These are phyloP conservation scores for Rhodotorula toruloides DNA, from an alignment of 768 basidiomycete genomes.

Conservation along the genomic window DNA sequence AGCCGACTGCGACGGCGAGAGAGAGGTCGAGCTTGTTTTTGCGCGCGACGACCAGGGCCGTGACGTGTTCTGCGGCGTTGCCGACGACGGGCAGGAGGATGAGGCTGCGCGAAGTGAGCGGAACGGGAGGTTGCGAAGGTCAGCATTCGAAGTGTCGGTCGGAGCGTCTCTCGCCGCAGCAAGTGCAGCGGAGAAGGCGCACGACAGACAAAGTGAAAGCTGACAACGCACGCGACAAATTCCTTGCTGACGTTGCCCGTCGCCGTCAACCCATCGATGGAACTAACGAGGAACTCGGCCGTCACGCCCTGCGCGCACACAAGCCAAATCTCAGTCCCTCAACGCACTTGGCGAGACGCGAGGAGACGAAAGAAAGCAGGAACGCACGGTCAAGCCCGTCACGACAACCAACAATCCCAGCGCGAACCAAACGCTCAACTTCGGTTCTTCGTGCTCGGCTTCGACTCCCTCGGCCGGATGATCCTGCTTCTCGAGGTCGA, in stretches of 20 bases:
- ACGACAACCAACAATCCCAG: conserved; percentile 57
- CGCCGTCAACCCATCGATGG: conserved; percentile 63
- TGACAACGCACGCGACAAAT: conserved; percentile 60
- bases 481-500: conserved; percentile 5
- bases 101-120: conserved; percentile 44
- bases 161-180: too few species aligned
- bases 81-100: conserved; percentile 90
- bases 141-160: too few species aligned
- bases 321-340: conserved; percentile 41
- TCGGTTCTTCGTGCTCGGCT: conserved; percentile 53
- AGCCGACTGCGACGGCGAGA: conserved; percentile 79
- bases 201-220: not conserved
- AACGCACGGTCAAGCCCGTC: conserved; percentile 50
- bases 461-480: not conserved
- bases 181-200: too few species aligned
- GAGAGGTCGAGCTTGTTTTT: conserved; percentile 80
- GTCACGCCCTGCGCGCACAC: conserved; percentile 50
- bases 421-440: conserved; percentile 59
- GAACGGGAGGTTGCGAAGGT: not conserved
- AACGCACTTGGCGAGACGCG: conserved; percentile 8
- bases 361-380: not conserved
- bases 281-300: conserved; percentile 68
- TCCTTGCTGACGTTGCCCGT: conserved; percentile 61
- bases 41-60: conserved; percentile 58
- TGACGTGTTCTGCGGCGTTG: conserved; percentile 60